These are phyloP conservation scores for Mycena chlorophos DNA, from an alignment of 768 basidiomycete genomes.

Conservation along the genomic window DNA sequence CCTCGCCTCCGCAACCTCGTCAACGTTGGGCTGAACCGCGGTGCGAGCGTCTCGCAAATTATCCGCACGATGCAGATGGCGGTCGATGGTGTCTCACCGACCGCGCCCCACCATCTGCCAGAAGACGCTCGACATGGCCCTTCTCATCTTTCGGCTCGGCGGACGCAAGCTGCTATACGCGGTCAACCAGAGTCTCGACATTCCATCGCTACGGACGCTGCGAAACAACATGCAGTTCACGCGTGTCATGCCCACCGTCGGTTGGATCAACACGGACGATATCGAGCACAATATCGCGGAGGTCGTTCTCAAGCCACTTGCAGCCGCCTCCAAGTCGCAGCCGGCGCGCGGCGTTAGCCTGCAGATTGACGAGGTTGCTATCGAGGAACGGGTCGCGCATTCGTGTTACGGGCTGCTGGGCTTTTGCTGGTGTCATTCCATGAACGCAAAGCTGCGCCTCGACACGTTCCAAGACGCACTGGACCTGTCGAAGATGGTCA, in stretches of 20 bases:
- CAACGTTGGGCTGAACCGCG: not conserved
- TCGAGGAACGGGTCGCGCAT: constrained; percentile 12
- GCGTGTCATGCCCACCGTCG: constrained; percentile 6
- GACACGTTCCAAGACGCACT: constrained; percentile 3
- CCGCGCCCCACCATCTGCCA: not conserved
- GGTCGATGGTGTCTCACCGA: constrained; percentile 4
- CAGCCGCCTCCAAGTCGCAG: not conserved
- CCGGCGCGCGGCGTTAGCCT: constrained; percentile 11
- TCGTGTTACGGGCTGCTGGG: constrained; percentile 9
- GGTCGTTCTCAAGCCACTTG: constrained; percentile 4
- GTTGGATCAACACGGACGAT: not conserved
- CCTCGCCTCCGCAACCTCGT: constrained; percentile 8
- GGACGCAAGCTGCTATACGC: constrained; percentile 16
- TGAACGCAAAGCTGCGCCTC: not conserved
- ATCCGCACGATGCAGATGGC: constrained; percentile 9
- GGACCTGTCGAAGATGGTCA: not conserved
- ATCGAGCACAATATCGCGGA: constrained; percentile 16
- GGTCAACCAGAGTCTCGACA: constrained; percentile 5
- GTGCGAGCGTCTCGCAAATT: constrained; percentile 10
- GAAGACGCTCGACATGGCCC: constrained; percentile 11
- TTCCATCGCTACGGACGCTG: constrained; percentile 18
- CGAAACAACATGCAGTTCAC: constrained; percentile 2
- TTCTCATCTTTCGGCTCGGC: constrained; percentile 9
- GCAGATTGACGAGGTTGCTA: constrained; percentile 14
- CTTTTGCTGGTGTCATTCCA: constrained; percentile 18